Conservation (phyloP, 352 stramenopile species). For the Phytopythium delawarense region DNA sequence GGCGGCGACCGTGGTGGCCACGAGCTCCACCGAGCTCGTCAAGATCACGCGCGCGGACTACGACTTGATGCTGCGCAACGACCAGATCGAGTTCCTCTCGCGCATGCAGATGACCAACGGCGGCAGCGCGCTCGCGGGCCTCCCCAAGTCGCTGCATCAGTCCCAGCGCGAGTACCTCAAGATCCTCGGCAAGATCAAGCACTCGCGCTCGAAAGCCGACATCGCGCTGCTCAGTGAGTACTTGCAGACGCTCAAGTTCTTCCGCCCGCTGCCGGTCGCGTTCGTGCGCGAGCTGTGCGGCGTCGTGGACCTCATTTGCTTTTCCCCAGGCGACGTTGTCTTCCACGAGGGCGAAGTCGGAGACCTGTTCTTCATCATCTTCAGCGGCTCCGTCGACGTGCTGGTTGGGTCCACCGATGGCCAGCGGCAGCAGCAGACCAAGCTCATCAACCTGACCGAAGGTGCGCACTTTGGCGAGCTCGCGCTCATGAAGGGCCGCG, state of each 20-base stretch:
- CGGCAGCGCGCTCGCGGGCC: slow-evolving; percentile 4
- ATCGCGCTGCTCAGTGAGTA: slow-evolving; percentile 66
- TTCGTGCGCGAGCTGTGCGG: slow-evolving; percentile 67
- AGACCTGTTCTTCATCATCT: slow-evolving; percentile 76
- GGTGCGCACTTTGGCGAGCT: slow-evolving; percentile 67
- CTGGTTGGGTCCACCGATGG: slow-evolving; percentile 57
- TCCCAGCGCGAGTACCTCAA: slow-evolving; percentile 52
- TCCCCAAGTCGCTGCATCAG: slow-evolving; percentile 12
- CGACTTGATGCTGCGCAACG: slow-evolving; percentile 67
- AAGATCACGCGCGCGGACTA: slow-evolving; percentile 67
- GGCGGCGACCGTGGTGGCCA: slow-evolving; percentile 56
- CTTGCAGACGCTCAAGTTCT: slow-evolving; percentile 75
- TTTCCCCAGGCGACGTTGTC: slow-evolving; percentile 36
- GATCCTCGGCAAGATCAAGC: slow-evolving; percentile 50
- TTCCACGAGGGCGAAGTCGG: slow-evolving; percentile 69
- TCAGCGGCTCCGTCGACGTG: slow-evolving; percentile 64
- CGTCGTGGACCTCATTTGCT: slow-evolving; percentile 51
- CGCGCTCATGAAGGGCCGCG: slow-evolving; percentile 70
- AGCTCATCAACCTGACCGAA: slow-evolving; percentile 69
- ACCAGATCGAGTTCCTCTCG: slow-evolving; percentile 65
- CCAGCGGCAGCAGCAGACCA: slow-evolving; percentile 53
- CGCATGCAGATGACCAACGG: slow-evolving; percentile 53
- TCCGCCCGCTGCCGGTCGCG: slow-evolving; percentile 48
- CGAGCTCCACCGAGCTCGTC: slow-evolving; percentile 49
- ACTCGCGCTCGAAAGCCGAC: slow-evolving; percentile 39